A percentile compares a stretch with the other conserved stretches of the same genome.
Conservation (phyloP, 352 stramenopile genomes). For the Aphanomyces cochlioides region DNA sequence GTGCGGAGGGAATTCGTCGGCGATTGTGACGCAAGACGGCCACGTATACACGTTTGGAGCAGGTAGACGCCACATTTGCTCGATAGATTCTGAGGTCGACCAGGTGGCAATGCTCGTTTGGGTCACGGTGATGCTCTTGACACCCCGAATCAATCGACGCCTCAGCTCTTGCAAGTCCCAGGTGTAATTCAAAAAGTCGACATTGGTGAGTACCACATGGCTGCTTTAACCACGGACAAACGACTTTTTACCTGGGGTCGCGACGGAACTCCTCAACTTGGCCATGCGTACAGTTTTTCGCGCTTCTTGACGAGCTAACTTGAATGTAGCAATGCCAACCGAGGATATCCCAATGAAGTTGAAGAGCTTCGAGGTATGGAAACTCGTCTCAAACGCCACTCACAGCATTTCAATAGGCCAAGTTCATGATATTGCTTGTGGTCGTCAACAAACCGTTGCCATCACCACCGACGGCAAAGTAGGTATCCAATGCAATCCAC, state of each 20-base stretch:
- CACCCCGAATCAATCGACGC: constrained; percentile 26
- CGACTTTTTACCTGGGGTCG: constrained; percentile 25
- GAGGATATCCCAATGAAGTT: constrained; percentile 26
- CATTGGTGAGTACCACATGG: constrained; percentile 30
- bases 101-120: constrained; percentile 13
- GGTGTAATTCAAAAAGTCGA: constrained; percentile 4
- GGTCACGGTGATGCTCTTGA: constrained; percentile 27
- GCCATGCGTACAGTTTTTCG: constrained; percentile 19
- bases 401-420: constrained; percentile 2
- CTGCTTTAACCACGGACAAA: constrained; percentile 17
- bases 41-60: constrained; percentile 30
- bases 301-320: not conserved
- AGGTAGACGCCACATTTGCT: constrained; percentile 5
- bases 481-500: not conserved
- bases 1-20: constrained; percentile 26
- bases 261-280: constrained; percentile 15
- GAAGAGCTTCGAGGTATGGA: not conserved
- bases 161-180: constrained; percentile 12
- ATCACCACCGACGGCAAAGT: constrained; percentile 24
- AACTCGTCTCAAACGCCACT: not conserved
- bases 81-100: not conserved
- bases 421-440: constrained; percentile 21
- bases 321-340: constrained; percentile 18
- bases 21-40: constrained; percentile 16
- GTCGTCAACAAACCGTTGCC: constrained; percentile 24